These are phyloP conservation scores for Trichoderma asperellum DNA, from an alignment of 2,329 filamentous ascomycete genomes.

Conservation along the genomic window DNA sequence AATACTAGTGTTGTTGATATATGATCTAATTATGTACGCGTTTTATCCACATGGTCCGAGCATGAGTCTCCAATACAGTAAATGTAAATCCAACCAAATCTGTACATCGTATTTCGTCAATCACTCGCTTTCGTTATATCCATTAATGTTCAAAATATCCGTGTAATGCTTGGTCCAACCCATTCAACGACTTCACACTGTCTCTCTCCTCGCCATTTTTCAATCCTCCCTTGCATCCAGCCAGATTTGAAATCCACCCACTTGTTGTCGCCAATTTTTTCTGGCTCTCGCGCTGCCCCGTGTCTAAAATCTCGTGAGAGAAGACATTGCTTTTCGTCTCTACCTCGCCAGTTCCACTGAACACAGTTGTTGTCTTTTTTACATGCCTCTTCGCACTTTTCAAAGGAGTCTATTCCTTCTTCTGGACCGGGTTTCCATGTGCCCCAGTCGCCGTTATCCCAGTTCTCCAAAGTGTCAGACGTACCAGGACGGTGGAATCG, in stretches of 20 bases:
- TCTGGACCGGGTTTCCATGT: conserved; percentile 36
- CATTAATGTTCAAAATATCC: conserved; percentile 26
- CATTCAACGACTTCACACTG: conserved; percentile 40
- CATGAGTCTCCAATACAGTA: background rate
- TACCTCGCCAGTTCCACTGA: conserved; percentile 41
- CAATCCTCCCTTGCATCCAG: conserved; percentile 37
- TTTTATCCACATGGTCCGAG: background rate
- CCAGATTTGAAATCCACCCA: conserved; percentile 41
- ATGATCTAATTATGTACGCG: conserved; percentile 10
- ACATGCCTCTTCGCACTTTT: conserved; percentile 39
- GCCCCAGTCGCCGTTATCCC: conserved; percentile 43
- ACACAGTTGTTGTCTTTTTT: conserved; percentile 35
- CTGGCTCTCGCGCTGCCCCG: conserved; percentile 34
- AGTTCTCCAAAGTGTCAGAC: conserved; percentile 34
- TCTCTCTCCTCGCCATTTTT: conserved; percentile 35
- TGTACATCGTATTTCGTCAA: background rate
- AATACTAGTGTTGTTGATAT: background rate
- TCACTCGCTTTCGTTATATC: background rate
- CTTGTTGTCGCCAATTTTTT: conserved; percentile 35
- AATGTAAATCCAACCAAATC: conserved; percentile 9
- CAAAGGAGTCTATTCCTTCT: conserved; percentile 36
- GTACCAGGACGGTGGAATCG: conserved; percentile 43
- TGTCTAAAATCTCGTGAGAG: conserved; percentile 38
- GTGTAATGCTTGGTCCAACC: conserved; percentile 39
- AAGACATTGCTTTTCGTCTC: conserved; percentile 39